Percentiles rank a stretch among this genome's conserved stretches.
These are phyloP conservation scores for Penicillium chermesinum DNA, from an alignment of 495 filamentous ascomycete genomes.

Conservation along the genomic window DNA sequence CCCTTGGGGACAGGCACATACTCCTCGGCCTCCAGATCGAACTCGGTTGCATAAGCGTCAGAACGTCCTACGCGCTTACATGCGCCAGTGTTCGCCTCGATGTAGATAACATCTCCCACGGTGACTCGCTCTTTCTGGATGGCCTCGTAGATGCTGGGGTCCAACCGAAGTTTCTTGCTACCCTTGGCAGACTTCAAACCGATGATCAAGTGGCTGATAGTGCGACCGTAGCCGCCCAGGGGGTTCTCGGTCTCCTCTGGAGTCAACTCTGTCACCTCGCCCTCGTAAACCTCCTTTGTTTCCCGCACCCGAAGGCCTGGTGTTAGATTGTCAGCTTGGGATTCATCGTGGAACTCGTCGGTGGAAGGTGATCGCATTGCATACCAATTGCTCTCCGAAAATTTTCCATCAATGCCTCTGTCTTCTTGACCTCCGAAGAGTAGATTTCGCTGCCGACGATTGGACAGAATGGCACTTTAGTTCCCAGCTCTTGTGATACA, in stretches of 20 bases:
- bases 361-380: constrained; percentile 8
- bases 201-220: constrained; percentile 85
- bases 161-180: constrained; percentile 92
- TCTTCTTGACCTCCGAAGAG: constrained; percentile 97
- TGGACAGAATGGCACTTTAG: constrained; percentile 94
- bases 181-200: constrained; percentile 86
- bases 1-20: constrained; percentile 98
- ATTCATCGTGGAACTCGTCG: neutral
- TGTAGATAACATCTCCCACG: constrained; percentile 96
- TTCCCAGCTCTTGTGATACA: constrained; percentile 90
- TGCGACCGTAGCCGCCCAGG: constrained; percentile 90
- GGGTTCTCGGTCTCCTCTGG: constrained; percentile 98
- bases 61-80: constrained; percentile 94
- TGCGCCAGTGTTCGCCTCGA: constrained; percentile 95
- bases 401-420: constrained; percentile 97
- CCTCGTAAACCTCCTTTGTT: constrained; percentile 97
- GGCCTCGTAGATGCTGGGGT: constrained; percentile 97
- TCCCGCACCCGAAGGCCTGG: constrained; percentile 82
- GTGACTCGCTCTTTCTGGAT: constrained; percentile 97
- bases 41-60: constrained; percentile 95
- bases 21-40: constrained; percentile 96
- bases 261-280: constrained; percentile 91
- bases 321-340: constrained; percentile 13
- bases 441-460: constrained; percentile 97
- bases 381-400: constrained; percentile 90